Evolutionary conservation across 768 basidiomycete species (phyloP).

Genomic region (Lentinula detonsa): DNA sequence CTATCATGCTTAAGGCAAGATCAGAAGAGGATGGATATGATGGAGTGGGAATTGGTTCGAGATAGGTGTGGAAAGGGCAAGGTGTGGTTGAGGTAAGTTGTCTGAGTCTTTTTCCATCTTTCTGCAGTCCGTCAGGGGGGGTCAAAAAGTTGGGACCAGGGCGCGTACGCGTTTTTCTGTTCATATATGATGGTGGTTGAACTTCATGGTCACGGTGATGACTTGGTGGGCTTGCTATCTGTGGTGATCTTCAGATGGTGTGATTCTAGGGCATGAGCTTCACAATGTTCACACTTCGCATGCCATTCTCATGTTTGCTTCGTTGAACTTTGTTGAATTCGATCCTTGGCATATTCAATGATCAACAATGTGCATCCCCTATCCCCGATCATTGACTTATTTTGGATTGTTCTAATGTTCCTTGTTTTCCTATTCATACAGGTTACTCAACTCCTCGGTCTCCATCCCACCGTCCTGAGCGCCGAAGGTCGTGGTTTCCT

Average conservation of each 20-base stretch:
- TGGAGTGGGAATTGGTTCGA: constrained; percentile 50
- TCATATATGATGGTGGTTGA: not conserved
- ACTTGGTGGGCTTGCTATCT: not conserved
- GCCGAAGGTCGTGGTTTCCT: not conserved
- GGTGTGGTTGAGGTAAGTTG: constrained; percentile 57
- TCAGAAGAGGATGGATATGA: constrained; percentile 27
- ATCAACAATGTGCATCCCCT: not conserved
- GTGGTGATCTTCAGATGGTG: not conserved
- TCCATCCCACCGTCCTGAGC: not conserved
- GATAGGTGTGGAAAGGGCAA: constrained; percentile 56
- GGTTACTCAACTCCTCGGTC: constrained; percentile 5
- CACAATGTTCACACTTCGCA: not conserved
- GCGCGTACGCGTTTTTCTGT: too few species aligned
- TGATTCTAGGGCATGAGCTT: not conserved
- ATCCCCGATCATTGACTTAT: not conserved
- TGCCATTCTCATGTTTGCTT: not conserved
- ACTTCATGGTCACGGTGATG: not conserved
- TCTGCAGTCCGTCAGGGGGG: not conserved
- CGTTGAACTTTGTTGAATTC: too few species aligned
- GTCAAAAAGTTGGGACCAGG: not conserved
- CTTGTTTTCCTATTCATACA: not conserved
- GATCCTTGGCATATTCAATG: not conserved
- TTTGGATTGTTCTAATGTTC: not conserved
- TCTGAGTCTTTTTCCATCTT: not conserved
- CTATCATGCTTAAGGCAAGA: constrained; percentile 41